These are phyloP conservation scores for Betula pendula DNA, from an alignment of 306 rosid species.

Conservation along the genomic window DNA sequence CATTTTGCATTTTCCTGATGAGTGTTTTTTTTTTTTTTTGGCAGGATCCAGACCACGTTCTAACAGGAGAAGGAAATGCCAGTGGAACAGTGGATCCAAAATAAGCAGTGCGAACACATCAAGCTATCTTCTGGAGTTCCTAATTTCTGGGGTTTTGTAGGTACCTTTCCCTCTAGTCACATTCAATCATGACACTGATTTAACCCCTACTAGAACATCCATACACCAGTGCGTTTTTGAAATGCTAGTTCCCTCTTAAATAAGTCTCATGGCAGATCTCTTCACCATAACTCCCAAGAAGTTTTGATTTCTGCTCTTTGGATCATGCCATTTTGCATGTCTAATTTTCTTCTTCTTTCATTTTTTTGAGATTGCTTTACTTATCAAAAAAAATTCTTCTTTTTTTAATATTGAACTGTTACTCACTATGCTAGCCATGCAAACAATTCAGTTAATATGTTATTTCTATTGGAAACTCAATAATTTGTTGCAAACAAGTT, in stretches of 20 bases:
- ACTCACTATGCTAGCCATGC: neutral
- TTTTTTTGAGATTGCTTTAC: no score
- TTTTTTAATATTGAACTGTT: neutral
- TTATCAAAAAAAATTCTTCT: neutral
- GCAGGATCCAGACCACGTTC: conserved; percentile 77
- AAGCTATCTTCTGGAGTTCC: conserved; percentile 36
- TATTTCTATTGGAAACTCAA: neutral
- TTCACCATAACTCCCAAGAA: neutral
- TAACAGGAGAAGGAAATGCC: conserved; percentile 85
- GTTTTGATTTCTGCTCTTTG: neutral
- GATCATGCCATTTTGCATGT: neutral
- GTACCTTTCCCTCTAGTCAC: neutral
- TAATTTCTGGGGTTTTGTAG: neutral
- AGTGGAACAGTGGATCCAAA: conserved; percentile 76
- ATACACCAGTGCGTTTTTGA: neutral
- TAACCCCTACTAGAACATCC: neutral
- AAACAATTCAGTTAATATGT: neutral
- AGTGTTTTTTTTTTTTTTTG: conserved; percentile 16
- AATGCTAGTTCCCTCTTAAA: neutral
- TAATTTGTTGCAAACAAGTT: conserved; percentile 1
- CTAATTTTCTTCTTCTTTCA: neutral
- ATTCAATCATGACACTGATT: neutral
- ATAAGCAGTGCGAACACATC: conserved; percentile 48
- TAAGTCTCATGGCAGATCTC: neutral
- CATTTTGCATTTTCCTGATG: conserved; percentile 11